These are phyloP conservation scores for Kuraishia cidri DNA, from an alignment of 805 yeast species.

Conservation along the genomic window DNA sequence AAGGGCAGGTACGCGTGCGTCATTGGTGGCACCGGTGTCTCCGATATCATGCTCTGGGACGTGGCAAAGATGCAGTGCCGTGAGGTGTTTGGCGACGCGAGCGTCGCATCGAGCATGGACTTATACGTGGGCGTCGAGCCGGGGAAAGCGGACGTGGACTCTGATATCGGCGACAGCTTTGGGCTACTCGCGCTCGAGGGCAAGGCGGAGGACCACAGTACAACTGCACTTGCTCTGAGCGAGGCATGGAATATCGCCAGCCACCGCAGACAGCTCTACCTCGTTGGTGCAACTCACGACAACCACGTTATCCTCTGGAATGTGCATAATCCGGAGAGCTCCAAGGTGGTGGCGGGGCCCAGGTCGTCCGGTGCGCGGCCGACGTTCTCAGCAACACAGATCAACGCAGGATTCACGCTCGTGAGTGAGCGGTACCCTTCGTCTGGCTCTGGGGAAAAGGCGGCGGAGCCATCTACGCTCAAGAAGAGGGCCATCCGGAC, in stretches of 20 bases:
- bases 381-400: constrained; percentile 20
- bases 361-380: constrained; percentile 6
- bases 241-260: constrained; percentile 1
- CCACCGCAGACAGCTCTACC: background rate
- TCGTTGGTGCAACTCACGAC: constrained; percentile 5
- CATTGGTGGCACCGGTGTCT: constrained; percentile 55
- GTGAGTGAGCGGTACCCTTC: constrained; percentile 24
- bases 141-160: constrained; percentile 12
- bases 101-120: constrained; percentile 14
- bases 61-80: constrained; percentile 52
- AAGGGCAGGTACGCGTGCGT: constrained; percentile 41
- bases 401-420: constrained; percentile 20
- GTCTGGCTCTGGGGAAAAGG: constrained; percentile 4
- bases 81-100: constrained; percentile 14
- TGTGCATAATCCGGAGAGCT: constrained; percentile 17
- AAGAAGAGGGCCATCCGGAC: background rate
- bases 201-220: constrained; percentile 11
- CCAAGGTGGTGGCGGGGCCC: constrained; percentile 18
- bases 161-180: constrained; percentile 8
- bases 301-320: constrained; percentile 27
- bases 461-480: too few relatives aligned
- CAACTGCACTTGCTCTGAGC: constrained; percentile 11
- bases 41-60: constrained; percentile 70
- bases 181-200: constrained; percentile 4
- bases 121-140: constrained; percentile 14